phyloP scores from a whole-genome alignment of 495 filamentous ascomycete species.

The Ascobolus immersus region DNA sequence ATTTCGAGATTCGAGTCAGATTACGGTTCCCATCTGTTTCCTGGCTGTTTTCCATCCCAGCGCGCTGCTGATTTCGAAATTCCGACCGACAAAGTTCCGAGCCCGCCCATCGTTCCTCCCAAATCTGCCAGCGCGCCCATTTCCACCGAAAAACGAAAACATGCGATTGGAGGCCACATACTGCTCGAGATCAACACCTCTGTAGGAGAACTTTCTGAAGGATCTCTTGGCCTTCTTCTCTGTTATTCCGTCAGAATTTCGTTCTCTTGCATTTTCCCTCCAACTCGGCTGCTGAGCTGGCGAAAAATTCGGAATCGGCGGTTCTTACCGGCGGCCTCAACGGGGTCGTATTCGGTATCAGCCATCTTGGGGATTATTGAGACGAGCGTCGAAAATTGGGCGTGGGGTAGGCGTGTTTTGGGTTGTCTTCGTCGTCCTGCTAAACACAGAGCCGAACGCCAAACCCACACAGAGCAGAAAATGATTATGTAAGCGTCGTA shows the following conservation, averaged over 20 bases:
- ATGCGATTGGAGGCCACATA: slow-evolving; percentile 25
- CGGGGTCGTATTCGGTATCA: slow-evolving; percentile 16
- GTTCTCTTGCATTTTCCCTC: neutral
- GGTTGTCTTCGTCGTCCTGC: no score
- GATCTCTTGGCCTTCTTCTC: slow-evolving; percentile 98
- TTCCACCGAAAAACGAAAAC: slow-evolving; percentile 1
- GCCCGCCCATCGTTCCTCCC: no score
- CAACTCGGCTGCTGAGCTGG: neutral
- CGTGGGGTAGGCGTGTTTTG: no score
- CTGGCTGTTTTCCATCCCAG: slow-evolving; percentile 10
- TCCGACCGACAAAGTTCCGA: neutral
- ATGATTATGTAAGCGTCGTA: no score
- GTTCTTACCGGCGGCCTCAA: slow-evolving; percentile 15
- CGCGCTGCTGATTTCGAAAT: slow-evolving; percentile 16
- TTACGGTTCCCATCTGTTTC: neutral
- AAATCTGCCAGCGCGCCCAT: no score
- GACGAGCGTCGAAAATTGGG: no score
- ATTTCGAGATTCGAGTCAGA: slow-evolving; percentile 1
- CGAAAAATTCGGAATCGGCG: neutral
- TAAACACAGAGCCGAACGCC: no score
- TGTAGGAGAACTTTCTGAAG: slow-evolving; percentile 99
- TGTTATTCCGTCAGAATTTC: slow-evolving; percentile 6
- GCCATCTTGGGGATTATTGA: no score
- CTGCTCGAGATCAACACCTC: slow-evolving; percentile 97
- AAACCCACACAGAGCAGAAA: no score